These are phyloP conservation scores for Globisporangium spiculum DNA, from an alignment of 352 stramenopile species.

Conservation along the genomic window DNA sequence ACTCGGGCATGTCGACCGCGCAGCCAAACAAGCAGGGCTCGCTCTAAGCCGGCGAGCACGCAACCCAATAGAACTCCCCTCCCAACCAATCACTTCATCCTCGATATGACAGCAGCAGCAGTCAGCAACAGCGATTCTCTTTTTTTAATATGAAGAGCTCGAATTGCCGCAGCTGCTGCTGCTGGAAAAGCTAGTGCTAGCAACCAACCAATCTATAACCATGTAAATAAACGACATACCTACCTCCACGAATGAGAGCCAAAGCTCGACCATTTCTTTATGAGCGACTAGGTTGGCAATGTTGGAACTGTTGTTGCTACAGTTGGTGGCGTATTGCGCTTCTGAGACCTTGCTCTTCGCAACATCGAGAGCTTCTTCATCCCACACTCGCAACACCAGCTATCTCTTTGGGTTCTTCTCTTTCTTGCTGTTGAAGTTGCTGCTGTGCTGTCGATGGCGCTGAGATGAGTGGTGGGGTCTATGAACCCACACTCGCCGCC, in stretches of 20 bases:
- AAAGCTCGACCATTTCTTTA: no score
- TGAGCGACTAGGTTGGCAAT: no score
- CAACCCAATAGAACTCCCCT: constrained; percentile 5
- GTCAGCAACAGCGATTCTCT: background rate
- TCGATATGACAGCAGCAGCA: background rate
- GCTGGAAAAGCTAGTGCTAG: background rate
- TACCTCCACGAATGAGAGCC: no score
- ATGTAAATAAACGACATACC: constrained; percentile 19
- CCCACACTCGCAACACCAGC: background rate
- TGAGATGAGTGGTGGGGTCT: background rate
- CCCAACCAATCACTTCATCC: background rate
- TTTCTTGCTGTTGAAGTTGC: background rate
- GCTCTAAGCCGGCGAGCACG: constrained; percentile 17
- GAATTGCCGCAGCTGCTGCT: background rate
- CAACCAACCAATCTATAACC: background rate
- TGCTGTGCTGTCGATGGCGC: background rate
- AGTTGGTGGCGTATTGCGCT: background rate
- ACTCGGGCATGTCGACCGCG: constrained; percentile 58
- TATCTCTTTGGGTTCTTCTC: background rate
- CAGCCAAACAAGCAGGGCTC: constrained; percentile 38
- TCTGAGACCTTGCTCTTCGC: background rate
- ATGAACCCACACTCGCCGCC: background rate
- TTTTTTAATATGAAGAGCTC: constrained; percentile 10
- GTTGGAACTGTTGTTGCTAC: background rate
- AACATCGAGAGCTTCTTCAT: constrained; percentile 3